These are phyloP conservation scores for Chiua sp. DNA, from an alignment of 1,284 basidiomycete genomes.

Conservation along the genomic window DNA sequence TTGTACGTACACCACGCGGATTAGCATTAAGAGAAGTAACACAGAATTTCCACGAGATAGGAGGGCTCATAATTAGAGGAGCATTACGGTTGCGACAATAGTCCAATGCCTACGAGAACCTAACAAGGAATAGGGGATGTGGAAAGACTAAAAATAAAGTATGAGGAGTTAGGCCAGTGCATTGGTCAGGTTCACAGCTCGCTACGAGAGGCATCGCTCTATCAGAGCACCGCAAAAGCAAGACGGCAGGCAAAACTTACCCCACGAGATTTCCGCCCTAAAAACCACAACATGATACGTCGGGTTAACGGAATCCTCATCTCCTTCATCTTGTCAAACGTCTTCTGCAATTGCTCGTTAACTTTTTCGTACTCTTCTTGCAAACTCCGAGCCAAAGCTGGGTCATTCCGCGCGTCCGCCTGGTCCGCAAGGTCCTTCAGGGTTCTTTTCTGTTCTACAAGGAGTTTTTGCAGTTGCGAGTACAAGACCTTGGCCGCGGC, in stretches of 20 bases:
- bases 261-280: slow-evolving; percentile 2
- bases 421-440: slow-evolving; percentile 19
- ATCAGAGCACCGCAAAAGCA: background rate
- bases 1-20: no score
- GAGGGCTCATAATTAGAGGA: no score
- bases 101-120: no score
- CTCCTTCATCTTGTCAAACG: slow-evolving; percentile 19
- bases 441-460: slow-evolving; percentile 16
- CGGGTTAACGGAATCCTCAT: slow-evolving; percentile 24
- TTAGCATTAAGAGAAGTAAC: no score
- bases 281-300: slow-evolving; percentile 13
- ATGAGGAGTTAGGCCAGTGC: background rate
- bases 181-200: slow-evolving; percentile 5
- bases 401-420: slow-evolving; percentile 14
- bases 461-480: slow-evolving; percentile 21
- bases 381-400: slow-evolving; percentile 11
- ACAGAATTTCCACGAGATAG: no score
- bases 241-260: slow-evolving; percentile 6
- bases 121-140: no score
- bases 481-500: slow-evolving; percentile 24
- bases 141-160: no score
- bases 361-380: slow-evolving; percentile 14
- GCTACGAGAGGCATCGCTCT: background rate
- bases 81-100: no score
- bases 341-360: slow-evolving; percentile 13